These are phyloP conservation scores for Nadsonia commutata DNA, from an alignment of 1,139 yeast species.

Conservation along the genomic window DNA sequence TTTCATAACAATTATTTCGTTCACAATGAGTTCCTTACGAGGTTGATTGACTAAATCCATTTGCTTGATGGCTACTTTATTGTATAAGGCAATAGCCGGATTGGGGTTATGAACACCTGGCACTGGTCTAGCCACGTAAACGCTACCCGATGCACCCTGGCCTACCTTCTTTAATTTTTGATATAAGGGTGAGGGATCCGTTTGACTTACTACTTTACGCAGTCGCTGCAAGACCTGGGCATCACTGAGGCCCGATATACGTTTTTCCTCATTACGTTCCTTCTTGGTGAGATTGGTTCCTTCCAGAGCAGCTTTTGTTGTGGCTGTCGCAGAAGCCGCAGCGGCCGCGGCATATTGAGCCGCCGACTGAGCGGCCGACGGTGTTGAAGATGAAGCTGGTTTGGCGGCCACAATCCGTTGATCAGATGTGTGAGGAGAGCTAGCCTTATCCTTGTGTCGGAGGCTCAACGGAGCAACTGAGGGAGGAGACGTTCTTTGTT, in stretches of 20 bases:
- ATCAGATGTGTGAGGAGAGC: neutral
- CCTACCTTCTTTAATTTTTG: slow-evolving; percentile 90
- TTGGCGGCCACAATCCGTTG: neutral
- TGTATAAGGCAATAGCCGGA: slow-evolving; percentile 11
- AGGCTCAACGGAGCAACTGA: neutral
- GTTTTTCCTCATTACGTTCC: slow-evolving; percentile 35
- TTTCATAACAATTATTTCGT: slow-evolving; percentile 88
- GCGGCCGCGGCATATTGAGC: slow-evolving; percentile 14
- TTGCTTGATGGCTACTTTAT: slow-evolving; percentile 70
- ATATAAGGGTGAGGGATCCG: slow-evolving; percentile 76
- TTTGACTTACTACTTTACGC: slow-evolving; percentile 65
- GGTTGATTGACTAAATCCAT: slow-evolving; percentile 92
- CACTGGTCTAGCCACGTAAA: slow-evolving; percentile 50
- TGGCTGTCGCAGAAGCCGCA: slow-evolving; percentile 19
- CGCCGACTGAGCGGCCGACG: no score
- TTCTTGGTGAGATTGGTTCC: slow-evolving; percentile 12
- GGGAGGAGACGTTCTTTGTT: slow-evolving; percentile 11
- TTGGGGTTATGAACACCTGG: slow-evolving; percentile 6
- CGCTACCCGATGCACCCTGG: slow-evolving; percentile 98
- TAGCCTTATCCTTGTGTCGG: neutral
- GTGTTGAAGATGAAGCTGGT: slow-evolving; percentile 7
- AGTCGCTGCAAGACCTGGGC: slow-evolving; percentile 75
- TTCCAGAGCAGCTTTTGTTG: slow-evolving; percentile 18
- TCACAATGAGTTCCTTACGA: slow-evolving; percentile 83
- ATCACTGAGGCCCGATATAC: slow-evolving; percentile 63